A percentile compares a stretch with the other conserved stretches of the same genome.
Evolutionary conservation across 2,329 filamentous ascomycete species (phyloP).

Genomic region (Scorias spongiosa): DNA sequence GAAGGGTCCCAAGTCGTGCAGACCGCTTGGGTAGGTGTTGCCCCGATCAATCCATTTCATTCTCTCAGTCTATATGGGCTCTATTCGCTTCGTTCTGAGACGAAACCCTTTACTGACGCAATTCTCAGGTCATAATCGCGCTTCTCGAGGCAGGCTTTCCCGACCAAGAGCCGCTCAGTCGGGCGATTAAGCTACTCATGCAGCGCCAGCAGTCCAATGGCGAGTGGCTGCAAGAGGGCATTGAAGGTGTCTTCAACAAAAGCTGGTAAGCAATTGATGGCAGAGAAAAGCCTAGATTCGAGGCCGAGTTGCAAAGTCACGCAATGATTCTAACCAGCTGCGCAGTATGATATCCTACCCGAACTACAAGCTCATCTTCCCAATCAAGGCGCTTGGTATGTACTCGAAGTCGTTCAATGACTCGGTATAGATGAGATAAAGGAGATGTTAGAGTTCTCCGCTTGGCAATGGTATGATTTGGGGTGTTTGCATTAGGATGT

Average conservation of each 20-base stretch:
- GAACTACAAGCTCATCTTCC: slow-evolving; percentile 96
- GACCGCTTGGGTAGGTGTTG: slow-evolving; percentile 66
- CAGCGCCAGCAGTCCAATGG: slow-evolving; percentile 71
- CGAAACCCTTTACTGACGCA: slow-evolving; percentile 5
- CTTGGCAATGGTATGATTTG: too few species aligned
- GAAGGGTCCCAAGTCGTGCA: slow-evolving; percentile 78
- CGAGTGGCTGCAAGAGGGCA: slow-evolving; percentile 88
- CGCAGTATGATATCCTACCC: slow-evolving; percentile 89
- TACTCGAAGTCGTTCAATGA: slow-evolving; percentile 61
- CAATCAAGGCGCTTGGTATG: slow-evolving; percentile 85
- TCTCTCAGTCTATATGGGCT: not conserved
- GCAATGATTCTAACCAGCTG: slow-evolving; percentile 1
- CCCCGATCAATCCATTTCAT: not conserved
- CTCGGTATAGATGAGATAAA: not conserved
- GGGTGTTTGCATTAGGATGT: too few species aligned
- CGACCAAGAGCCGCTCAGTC: slow-evolving; percentile 53
- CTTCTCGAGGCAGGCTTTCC: slow-evolving; percentile 74
- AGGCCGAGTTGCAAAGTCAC: slow-evolving; percentile 2
- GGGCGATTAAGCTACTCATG: slow-evolving; percentile 70
- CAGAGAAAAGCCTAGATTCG: not conserved
- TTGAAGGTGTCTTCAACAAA: slow-evolving; percentile 98
- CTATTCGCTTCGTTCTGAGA: slow-evolving; percentile 52
- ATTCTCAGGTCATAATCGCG: slow-evolving; percentile 36
- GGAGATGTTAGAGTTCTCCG: too few species aligned
- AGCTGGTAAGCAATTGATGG: slow-evolving; percentile 48